Base-by-base conservation (phyloP, 225 moss, liverwort and hornwort species). In the Bryum argenteum region DNA sequence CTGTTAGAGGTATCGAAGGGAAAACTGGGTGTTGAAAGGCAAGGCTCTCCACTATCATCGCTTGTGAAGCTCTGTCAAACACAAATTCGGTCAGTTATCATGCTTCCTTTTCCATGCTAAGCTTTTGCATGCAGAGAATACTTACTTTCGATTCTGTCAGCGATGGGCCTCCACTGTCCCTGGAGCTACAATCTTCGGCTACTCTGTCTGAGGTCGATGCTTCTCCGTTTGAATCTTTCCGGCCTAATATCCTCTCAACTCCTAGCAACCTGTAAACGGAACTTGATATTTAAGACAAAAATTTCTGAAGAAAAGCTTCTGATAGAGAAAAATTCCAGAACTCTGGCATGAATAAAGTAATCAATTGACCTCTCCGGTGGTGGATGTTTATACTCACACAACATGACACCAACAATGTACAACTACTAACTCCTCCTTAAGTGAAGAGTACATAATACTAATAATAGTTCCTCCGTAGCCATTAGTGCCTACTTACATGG, bases 1-100 rank as follows among this genome's bases (percentile, higher is more conserved):
- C 87, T 93, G 43, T 83, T 85, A 55, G 89, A 82, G 62, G 91
- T 87, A 69, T 77, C 93, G 67, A 89, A 90, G 48, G 91, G 91
- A 51, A 75, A 80, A 71, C 83, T 87, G 19, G 88, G 88, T 17
- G 93, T 80, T 47, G 84, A 73, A 61, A 80, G 77, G 58, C 65
- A 83, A 41, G 76, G 74, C 61, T 91, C 96, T 56, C 75, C 82
- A 85, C 80, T 88, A 66, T 76, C 80, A 82, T 91, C 86, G 72
- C 88, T 91, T 82, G 87, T 74, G 58, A 88, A 88, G 66, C 91
- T 84, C 85, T 87, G 87, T 77, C 65, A 15, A 77, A 37, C 70
- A 81, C 22, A n/a, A 73, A 16, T 48, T 83, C 43, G 80, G 61
- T 51, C 18, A 48, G 1, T 14, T 14, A 48, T 48, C 16, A 55